Evolutionary conservation across 371 early-diverging fungal genomes (phyloP), one percentile per base, ranked within the genome.

Genomic region (Gilbertella persicaria): DNA sequence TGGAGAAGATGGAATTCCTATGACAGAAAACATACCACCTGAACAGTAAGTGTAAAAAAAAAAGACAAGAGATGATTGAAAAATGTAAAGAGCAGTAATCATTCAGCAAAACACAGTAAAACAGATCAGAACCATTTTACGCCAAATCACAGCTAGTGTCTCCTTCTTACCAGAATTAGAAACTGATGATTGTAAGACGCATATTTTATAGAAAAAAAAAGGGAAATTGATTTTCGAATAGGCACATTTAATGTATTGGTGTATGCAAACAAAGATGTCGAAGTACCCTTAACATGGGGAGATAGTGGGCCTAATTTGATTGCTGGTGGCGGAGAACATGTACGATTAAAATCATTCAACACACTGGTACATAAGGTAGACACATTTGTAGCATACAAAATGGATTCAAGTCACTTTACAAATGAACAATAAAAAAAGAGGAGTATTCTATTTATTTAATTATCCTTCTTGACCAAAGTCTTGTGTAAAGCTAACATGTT

Each of bases 101-200:
- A 80, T 92, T 28, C 75, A 87, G 55, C 41, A 55, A 16, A 16
- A 26, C 13, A 39, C 59, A 35, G 35, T 39, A 17, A 23, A 23
- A 24, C 92, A 96, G 62, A 93, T 97, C 40, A 87, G 87, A 53
- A 87, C 89, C 2, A 88, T 96, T 40, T 78, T 97, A 66, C 84
- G 95, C 4, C 95, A 97, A 66, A 93, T 97, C 41, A 89, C 90
- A 0, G 90, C 93, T 3, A 86, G 86, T 52, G 95, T 95, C 14
- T 84, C 93, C 5, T 95, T 92, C 65, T 71, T 97, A 48, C 97
- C 97, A 4, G 80, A 85, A 52, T 74, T 96, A n/a, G 87, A 88
- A 40, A 14, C 41, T 8, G 92, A 91, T 21, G 86, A 90, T 53
- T 92, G 96, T 87, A 83, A 70, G 80, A 45, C 2, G 10, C 4